Evolutionary conservation across 352 stramenopile species (phyloP), one percentile per base, ranked within the genome.

Genomic region (Phytophthora cryptogea): DNA sequence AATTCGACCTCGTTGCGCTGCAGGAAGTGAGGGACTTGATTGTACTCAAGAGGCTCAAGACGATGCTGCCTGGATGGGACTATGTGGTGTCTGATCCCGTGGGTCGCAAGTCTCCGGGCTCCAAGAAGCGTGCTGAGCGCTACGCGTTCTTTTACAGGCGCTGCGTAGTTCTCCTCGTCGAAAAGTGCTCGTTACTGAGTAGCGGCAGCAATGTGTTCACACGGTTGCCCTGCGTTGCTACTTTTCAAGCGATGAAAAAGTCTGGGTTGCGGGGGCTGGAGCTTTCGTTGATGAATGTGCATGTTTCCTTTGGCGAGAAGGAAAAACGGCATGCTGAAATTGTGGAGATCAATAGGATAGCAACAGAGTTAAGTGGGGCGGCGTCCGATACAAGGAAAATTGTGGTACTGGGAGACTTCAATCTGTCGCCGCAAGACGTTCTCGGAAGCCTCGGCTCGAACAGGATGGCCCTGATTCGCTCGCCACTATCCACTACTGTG

Each of bases 1-100:
- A 86, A 41, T 92, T 89, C n/a, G 80, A 92, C 46, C 30, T 90
- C 47, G 71, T 92, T 2, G 78, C 83, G 6, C 31, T 90, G 41
- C 83, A 88, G 56, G 83, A 89, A 51, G 63, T 87, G n/a, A 73
- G 79, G 28, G 82, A 92, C 44, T 63, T 70, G 27, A 68, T 83
- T 33, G 78, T 92, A 31, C 54, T 92, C 8, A 85, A 88, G 37
- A 58, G 51, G 20, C 66, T 91, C 9, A 84, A 84, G 56, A 74
- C 49, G 9, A 59, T 88, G 42, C 55, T 91, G n/a, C 56, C 64
- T 20, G 77, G 77, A 11, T 91, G 77, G 77, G 67, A 74, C 33
- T 91, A 83, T 30, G 63, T 80, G 5, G 71, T 74, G n/a, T 91
- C 81, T 0, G 59, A 74, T 8, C 45, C 69, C 9, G 77, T 83